phyloP scores from a whole-genome alignment of 208 protist genomes.

The Trichomonas vaginalis region DNA sequence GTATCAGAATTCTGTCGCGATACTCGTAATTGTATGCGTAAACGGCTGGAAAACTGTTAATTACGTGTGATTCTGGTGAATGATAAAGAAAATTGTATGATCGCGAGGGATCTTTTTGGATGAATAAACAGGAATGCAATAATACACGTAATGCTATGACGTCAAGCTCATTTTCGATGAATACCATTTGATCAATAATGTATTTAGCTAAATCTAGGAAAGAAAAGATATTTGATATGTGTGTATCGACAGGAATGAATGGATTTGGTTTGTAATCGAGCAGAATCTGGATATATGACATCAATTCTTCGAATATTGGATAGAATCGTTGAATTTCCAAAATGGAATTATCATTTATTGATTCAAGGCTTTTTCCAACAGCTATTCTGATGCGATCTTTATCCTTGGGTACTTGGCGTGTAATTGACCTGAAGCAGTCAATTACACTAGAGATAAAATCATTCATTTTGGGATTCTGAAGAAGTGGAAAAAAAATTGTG shows the following conservation, averaged over 20 bases:
- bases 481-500: too few relatives aligned
- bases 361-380: too few relatives aligned
- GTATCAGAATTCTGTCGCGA: background rate
- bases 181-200: background rate
- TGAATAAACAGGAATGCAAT: background rate
- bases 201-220: background rate
- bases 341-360: too few relatives aligned
- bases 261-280: background rate
- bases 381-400: too few relatives aligned
- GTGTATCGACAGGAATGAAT: background rate
- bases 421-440: too few relatives aligned
- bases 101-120: background rate
- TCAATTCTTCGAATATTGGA: too few relatives aligned
- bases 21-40: background rate
- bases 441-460: too few relatives aligned
- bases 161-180: background rate
- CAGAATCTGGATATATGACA: too few relatives aligned
- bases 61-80: background rate
- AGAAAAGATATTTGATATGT: background rate
- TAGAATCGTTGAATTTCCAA: too few relatives aligned
- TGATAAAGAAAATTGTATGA: background rate
- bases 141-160: background rate
- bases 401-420: too few relatives aligned
- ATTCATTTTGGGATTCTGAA: too few relatives aligned
- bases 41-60: background rate